Conservation (phyloP, 2,329 filamentous ascomycete genomes). For the Claviceps quebecensis region DNA sequence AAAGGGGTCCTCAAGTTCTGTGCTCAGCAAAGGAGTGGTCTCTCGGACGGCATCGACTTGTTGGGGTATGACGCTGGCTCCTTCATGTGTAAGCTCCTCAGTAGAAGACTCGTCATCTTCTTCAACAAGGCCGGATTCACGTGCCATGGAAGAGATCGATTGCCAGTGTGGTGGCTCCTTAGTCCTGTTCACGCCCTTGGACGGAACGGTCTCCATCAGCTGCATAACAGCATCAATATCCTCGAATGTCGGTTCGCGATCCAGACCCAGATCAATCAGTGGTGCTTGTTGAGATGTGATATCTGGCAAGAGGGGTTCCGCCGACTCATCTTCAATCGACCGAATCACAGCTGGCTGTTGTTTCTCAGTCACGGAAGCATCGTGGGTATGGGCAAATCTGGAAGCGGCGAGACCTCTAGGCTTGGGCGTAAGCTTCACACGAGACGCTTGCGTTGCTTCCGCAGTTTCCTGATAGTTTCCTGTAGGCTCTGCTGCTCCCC, state of each 20-base stretch:
- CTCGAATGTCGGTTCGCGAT: constrained; percentile 46
- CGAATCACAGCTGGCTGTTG: constrained; percentile 16
- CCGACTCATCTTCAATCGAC: constrained; percentile 16
- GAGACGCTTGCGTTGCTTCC: constrained; percentile 9
- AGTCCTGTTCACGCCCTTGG: constrained; percentile 57
- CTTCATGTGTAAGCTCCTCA: constrained; percentile 48
- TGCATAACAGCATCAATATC: constrained; percentile 91
- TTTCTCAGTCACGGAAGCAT: constrained; percentile 11
- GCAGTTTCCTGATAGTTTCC: not conserved
- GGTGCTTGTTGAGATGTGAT: not conserved
- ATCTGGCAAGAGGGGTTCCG: not conserved
- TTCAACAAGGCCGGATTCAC: constrained; percentile 35
- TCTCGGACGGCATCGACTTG: constrained; percentile 35
- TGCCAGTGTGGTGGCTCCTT: constrained; percentile 32
- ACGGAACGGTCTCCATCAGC: constrained; percentile 59
- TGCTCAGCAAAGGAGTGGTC: constrained; percentile 31
- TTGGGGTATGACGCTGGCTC: constrained; percentile 53
- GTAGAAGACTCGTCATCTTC: constrained; percentile 31
- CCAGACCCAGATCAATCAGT: constrained; percentile 5
- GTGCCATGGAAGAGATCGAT: constrained; percentile 11
- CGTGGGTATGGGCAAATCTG: constrained; percentile 28
- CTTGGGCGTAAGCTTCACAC: constrained; percentile 22
- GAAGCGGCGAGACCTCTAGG: constrained; percentile 29
- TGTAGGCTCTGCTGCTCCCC: not conserved
- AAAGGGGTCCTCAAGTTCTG: constrained; percentile 50